Evolutionary conservation across 352 stramenopile species (phyloP).

Genomic region (Phytophthora brassicae): DNA sequence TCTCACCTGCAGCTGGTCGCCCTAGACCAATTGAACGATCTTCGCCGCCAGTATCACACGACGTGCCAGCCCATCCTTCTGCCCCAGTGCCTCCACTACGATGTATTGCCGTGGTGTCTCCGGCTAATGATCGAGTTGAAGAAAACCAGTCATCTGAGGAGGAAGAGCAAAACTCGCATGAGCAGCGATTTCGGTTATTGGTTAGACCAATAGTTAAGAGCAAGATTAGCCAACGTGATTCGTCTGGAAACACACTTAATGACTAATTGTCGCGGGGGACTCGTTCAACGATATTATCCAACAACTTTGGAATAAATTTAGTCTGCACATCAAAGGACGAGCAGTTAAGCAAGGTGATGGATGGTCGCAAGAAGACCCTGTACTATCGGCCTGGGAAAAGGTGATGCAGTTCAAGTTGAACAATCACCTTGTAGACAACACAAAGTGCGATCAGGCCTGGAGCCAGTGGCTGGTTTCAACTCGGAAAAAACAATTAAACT

Average conservation of each 20-base stretch:
- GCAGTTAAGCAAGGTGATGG: conserved; percentile 2
- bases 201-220: conserved; percentile 22
- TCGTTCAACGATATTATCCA: conserved; percentile 8
- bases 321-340: conserved; percentile 1
- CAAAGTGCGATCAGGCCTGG: conserved; percentile 2
- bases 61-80: background rate
- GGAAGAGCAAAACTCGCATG: background rate
- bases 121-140: background rate
- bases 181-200: conserved; percentile 4
- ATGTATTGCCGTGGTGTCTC: background rate
- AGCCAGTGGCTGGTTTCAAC: conserved; percentile 6
- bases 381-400: background rate
- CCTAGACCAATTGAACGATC: background rate
- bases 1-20: background rate
- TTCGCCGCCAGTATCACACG: background rate
- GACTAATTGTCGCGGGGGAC: conserved; percentile 1
- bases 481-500: conserved; percentile 9
- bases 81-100: background rate
- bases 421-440: conserved; percentile 8
- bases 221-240: conserved; percentile 12
- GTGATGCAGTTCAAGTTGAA: conserved; percentile 25
- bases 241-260: conserved; percentile 5
- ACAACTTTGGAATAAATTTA: conserved; percentile 7
- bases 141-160: background rate
- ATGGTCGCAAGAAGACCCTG: background rate